Base-by-base conservation (phyloP, 2,329 filamentous ascomycete genomes). In the Alternaria hordeiaustralica region DNA sequence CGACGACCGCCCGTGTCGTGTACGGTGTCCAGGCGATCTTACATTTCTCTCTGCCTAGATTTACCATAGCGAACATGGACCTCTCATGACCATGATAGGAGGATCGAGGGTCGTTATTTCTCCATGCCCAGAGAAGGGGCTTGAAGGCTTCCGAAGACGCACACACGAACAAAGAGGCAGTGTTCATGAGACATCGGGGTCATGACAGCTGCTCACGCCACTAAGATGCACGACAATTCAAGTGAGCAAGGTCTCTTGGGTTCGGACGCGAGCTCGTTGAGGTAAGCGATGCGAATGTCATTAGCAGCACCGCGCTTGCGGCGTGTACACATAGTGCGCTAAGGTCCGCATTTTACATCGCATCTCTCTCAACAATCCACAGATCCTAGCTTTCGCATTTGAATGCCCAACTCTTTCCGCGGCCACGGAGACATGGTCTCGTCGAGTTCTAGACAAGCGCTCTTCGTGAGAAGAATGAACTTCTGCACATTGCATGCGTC, bases 221-320 rank as follows among this genome's bases (percentile, higher is more conserved):
- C 43, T 4, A 20, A 44, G 50, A 25, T 8, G 50, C 30, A 59
- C 15, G 7, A 15, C n/a, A 7, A 28, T 26, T 5, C 1, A 46
- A 23, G 47, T 5, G 25, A 30, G 13, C 8, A 20, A 11, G 28
- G 12, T 8, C 15, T 36, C n/a, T 25, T 15, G 41, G 5, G 15
- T 15, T 23, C 28, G 10, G 9, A n/a, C 21, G 28, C 5, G 33
- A 59, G 25, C 21, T 23, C 12, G 15, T 50, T 60, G 8, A 18
- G 26, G 33, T 28, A 28, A 3, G 23, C 26, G 21, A 28, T 45
- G 33, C 13, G 36, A 12, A 28, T 23, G 18, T 28, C 54, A 55
- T 58, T 15, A 58, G 54, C 49, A 49, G 33, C 30, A 41, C 33
- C 25, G 49, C 58, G 49, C 57, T 33, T 61, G 26, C 41, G 21